Evolutionary conservation across 2,329 filamentous ascomycete species (phyloP).

Genomic region (Scolecobasidium constrictum): DNA sequence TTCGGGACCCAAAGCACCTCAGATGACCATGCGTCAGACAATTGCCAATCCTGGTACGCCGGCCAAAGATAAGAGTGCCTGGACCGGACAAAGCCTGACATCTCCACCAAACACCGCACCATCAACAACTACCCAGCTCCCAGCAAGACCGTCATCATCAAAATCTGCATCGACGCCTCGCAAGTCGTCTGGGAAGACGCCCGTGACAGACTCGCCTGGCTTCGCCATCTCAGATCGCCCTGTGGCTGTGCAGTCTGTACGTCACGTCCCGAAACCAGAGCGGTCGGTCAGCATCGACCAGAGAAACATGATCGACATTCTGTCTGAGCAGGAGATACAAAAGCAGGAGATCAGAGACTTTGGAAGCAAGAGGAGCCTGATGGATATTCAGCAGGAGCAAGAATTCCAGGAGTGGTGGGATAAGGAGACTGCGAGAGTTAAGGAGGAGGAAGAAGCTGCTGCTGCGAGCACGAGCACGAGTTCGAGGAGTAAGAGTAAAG

Average conservation of each 20-base stretch:
- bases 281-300: slow-evolving; percentile 55
- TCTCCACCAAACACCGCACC: slow-evolving; percentile 10
- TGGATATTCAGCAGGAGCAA: slow-evolving; percentile 95
- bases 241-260: slow-evolving; percentile 33
- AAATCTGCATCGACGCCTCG: not conserved
- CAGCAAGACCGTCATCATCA: slow-evolving; percentile 12
- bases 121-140: slow-evolving; percentile 15
- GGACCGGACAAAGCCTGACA: not conserved
- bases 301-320: slow-evolving; percentile 76
- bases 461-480: not conserved
- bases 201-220: slow-evolving; percentile 21
- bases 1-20: slow-evolving; percentile 28
- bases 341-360: slow-evolving; percentile 75
- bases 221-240: slow-evolving; percentile 20
- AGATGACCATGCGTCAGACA: slow-evolving; percentile 52
- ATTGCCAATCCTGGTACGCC: slow-evolving; percentile 33
- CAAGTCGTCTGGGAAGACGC: slow-evolving; percentile 17
- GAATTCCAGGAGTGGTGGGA: slow-evolving; percentile 98
- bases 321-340: slow-evolving; percentile 75
- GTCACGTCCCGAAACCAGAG: slow-evolving; percentile 41
- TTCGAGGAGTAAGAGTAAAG: slow-evolving; percentile 4
- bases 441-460: slow-evolving; percentile 39
- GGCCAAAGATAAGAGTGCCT: slow-evolving; percentile 1
- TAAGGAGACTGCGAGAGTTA: slow-evolving; percentile 63
- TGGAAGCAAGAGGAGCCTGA: slow-evolving; percentile 68